These are phyloP conservation scores for Ploettnerulaceae sp. DNA, from an alignment of 2,329 filamentous ascomycete species.

Conservation along the genomic window DNA sequence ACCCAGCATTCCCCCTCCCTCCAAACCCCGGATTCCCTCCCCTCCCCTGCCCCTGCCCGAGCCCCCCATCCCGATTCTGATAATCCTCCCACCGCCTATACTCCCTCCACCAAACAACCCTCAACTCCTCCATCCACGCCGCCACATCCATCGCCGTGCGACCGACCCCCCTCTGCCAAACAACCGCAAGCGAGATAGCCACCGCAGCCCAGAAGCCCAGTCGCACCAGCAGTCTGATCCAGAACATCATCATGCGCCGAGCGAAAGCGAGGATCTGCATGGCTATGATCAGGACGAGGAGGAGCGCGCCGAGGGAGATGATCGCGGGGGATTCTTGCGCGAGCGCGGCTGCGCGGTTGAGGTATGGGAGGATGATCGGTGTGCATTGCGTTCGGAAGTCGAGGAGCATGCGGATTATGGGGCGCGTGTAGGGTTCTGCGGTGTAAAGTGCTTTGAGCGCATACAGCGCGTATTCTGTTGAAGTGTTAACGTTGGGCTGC, in stretches of 20 bases:
- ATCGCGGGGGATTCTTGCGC: conserved; percentile 32
- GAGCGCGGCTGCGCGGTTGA: conserved; percentile 14
- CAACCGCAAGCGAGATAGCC: conserved; percentile 47
- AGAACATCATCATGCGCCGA: conserved; percentile 69
- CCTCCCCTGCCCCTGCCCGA: conserved; percentile 5
- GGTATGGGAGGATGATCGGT: conserved; percentile 23
- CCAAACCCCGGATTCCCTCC: conserved; percentile 7
- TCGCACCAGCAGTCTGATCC: conserved; percentile 62
- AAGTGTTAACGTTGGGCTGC: background rate
- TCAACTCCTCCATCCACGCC: conserved; percentile 45
- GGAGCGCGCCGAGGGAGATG: conserved; percentile 49
- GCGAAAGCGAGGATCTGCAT: conserved; percentile 64
- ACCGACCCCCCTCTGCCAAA: conserved; percentile 62
- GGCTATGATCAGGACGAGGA: conserved; percentile 58
- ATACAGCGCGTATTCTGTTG: conserved; percentile 19
- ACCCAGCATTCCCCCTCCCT: conserved; percentile 28
- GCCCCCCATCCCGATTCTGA: conserved; percentile 34
- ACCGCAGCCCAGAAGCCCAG: conserved; percentile 61
- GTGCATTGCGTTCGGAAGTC: conserved; percentile 7
- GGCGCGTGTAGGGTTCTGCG: conserved; percentile 21
- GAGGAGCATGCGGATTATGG: conserved; percentile 11
- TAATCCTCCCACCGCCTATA: conserved; percentile 51
- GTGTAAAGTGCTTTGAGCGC: conserved; percentile 19
- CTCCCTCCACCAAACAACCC: conserved; percentile 52
- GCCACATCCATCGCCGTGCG: conserved; percentile 58